A percentile compares a stretch with the other conserved stretches of the same genome.
phyloP scores from a whole-genome alignment of 352 stramenopile species.

The Ophiocytium majus region DNA sequence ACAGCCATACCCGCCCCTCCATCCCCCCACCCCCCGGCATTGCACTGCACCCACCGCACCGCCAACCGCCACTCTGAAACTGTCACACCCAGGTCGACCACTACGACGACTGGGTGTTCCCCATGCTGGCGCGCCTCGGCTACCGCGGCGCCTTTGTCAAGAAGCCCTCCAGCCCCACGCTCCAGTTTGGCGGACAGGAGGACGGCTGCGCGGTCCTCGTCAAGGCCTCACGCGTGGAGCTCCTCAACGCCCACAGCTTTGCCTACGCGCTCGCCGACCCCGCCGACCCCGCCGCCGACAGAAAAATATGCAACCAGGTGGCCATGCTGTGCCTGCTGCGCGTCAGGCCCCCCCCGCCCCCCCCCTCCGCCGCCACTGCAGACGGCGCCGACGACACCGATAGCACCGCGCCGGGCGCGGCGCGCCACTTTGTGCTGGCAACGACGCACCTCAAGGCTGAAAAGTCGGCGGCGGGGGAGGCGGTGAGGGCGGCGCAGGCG shows the following conservation, averaged over 20 bases:
- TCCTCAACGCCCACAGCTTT: slow-evolving; percentile 17
- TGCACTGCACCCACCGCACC: too few relatives aligned
- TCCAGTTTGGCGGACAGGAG: slow-evolving; percentile 10
- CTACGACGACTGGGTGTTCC: slow-evolving; percentile 21
- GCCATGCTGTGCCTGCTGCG: slow-evolving; percentile 3
- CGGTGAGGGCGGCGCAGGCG: not conserved
- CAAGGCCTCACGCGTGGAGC: not conserved
- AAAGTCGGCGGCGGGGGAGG: slow-evolving; percentile 4
- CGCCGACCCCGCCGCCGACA: not conserved
- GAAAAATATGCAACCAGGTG: slow-evolving; percentile 18
- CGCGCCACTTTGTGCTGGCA: not conserved
- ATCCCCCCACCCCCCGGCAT: too few relatives aligned
- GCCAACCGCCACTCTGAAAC: too few relatives aligned
- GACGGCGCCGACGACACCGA: not conserved
- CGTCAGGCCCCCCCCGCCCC: not conserved
- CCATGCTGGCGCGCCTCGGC: slow-evolving; percentile 13
- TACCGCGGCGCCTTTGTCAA: slow-evolving; percentile 21
- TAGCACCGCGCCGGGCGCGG: not conserved
- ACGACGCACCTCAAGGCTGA: slow-evolving; percentile 24
- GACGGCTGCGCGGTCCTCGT: slow-evolving; percentile 10
- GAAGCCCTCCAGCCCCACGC: slow-evolving; percentile 15
- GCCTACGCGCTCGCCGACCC: not conserved
- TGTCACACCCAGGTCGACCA: too few relatives aligned
- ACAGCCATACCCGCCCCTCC: too few relatives aligned
- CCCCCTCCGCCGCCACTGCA: not conserved